Conservation (phyloP, 352 stramenopile species). For the Globisporangium splendens region DNA sequence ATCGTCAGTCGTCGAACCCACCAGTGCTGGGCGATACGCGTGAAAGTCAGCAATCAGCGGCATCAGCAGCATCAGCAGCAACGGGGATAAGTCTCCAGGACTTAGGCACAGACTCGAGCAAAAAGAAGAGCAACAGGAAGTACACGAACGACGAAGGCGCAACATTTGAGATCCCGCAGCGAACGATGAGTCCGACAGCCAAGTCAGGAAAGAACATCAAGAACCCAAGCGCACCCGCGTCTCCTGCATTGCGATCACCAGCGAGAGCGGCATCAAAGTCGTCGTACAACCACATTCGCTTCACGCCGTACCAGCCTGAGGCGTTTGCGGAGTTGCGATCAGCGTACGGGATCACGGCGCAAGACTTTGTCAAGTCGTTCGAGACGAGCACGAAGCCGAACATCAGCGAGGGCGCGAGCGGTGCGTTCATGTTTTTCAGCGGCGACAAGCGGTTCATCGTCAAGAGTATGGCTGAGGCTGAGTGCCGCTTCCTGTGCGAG, state of each 20-base stretch:
- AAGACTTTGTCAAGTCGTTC: slow-evolving; percentile 74
- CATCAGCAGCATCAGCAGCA: background rate
- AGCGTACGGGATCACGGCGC: slow-evolving; percentile 57
- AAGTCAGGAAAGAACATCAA: slow-evolving; percentile 1
- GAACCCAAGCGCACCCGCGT: slow-evolving; percentile 1
- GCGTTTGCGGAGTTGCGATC: slow-evolving; percentile 75
- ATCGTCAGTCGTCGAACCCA: background rate
- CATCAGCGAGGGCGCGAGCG: slow-evolving; percentile 87
- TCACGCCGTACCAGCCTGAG: slow-evolving; percentile 72
- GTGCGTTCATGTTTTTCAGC: slow-evolving; percentile 91
- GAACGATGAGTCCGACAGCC: too few species aligned
- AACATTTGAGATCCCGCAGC: slow-evolving; percentile 14
- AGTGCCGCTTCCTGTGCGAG: slow-evolving; percentile 77
- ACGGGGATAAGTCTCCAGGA: background rate
- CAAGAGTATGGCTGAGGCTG: slow-evolving; percentile 84
- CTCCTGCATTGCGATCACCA: slow-evolving; percentile 3
- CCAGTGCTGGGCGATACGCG: background rate
- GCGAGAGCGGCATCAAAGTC: slow-evolving; percentile 13
- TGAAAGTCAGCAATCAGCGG: background rate
- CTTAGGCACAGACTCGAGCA: background rate
- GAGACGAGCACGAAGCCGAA: slow-evolving; percentile 82
- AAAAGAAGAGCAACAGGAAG: background rate
- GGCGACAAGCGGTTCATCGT: slow-evolving; percentile 90
- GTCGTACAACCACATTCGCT: slow-evolving; percentile 50
- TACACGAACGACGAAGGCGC: slow-evolving; percentile 10